Evolutionary conservation across 768 basidiomycete genomes (phyloP).

Genomic region (Amanita pseudoporphyria): DNA sequence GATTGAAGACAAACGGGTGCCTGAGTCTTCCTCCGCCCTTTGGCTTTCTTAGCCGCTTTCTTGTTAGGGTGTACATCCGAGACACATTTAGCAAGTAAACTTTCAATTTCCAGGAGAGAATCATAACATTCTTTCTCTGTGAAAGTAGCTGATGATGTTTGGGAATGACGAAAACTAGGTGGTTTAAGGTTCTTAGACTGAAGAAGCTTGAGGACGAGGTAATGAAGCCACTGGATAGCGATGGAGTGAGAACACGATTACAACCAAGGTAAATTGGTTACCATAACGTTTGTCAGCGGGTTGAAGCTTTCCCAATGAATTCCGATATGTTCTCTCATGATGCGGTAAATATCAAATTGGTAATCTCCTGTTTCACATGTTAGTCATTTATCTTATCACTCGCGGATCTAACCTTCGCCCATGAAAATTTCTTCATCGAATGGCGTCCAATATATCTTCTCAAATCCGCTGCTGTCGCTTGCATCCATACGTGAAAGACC

Average conservation of each 20-base stretch:
- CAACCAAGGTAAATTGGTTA: constrained; percentile 25
- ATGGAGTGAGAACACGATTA: constrained; percentile 8
- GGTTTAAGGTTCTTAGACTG: constrained; percentile 56
- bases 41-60: constrained; percentile 22
- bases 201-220: constrained; percentile 66
- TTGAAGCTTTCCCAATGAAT: constrained; percentile 67
- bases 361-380: constrained; percentile 54
- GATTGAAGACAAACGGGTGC: constrained; percentile 13
- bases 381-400: background rate
- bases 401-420: constrained; percentile 57
- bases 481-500: constrained; percentile 83
- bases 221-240: constrained; percentile 76
- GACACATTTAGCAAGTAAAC: constrained; percentile 40
- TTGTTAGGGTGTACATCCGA: constrained; percentile 21
- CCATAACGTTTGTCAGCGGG: constrained; percentile 87
- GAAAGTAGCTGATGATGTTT: constrained; percentile 23
- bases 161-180: constrained; percentile 20
- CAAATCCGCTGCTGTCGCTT: constrained; percentile 33
- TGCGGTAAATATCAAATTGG: constrained; percentile 91
- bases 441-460: constrained; percentile 60
- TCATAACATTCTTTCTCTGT: constrained; percentile 63
- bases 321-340: constrained; percentile 61
- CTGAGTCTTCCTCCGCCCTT: constrained; percentile 24
- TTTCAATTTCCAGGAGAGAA: constrained; percentile 58
- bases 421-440: constrained; percentile 88